Base-by-base conservation (phyloP, 2,329 filamentous ascomycete species). In the Aquanectria penicillioides region DNA sequence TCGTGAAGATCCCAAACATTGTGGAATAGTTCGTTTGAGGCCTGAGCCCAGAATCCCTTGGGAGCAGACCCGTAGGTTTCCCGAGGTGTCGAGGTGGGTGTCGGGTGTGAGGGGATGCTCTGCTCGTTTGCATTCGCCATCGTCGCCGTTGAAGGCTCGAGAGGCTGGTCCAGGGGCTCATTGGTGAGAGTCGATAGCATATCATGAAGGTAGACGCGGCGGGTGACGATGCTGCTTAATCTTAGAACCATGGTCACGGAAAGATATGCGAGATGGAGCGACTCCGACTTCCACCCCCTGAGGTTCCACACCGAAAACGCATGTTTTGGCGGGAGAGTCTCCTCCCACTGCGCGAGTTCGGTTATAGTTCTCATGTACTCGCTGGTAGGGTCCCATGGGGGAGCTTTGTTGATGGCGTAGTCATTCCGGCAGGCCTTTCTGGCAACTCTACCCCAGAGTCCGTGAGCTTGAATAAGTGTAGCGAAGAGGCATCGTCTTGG, bases 221-320 rank as follows among this genome's bases (percentile, higher is more conserved):
- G 63, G 13, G 73, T 57, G 15, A 78, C 69, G 20, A 78, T 76
- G 61, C 76, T 75, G 58, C 69, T 75, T 13, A 77, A 64, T 6
- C 75, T 66, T 12, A 75, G 53, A 6, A 77, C 70, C 70, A 75
- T 77, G 22, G 73, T 73, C 0, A 71, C 67, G 2, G 74, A 70
- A 2, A 77, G 62, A 51, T 75, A 77, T 1, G 75, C 74, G 13
- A 78, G 61, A 57, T 78, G 71, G 13, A 77, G 57, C 4, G 61
- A 61, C 53, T 77, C 71, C 2, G 70, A 68, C 46, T 72, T 73
- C 67, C 69, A 76, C 4, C 70, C 75, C 10, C 75, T 67, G 20
- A 78, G 63, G 36, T 77, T 78, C 73, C 74, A 75, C 10, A 72
- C 64, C 0, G 73, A 75, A 68, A 74, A 77, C 6, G 59, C 47